Evolutionary conservation across 805 yeast species (phyloP), one percentile per base, ranked within the genome.

Genomic region (Ogataea nonfermentans): DNA sequence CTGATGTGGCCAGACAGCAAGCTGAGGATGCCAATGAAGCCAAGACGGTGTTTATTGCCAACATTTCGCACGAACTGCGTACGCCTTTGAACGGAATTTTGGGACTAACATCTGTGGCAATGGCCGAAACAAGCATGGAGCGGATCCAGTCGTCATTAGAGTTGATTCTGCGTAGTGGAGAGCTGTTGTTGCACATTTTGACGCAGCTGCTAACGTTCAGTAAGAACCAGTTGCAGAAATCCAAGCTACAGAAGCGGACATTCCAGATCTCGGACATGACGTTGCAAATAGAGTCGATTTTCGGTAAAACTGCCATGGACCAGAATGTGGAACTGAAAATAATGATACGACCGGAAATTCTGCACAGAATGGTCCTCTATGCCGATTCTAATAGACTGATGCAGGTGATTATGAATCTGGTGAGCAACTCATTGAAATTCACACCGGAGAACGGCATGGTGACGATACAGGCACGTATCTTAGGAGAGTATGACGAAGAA

Each of bases 61-160:
- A 90, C 51, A 89, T 88, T 12, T 86, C 96, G 0, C 96, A 88
- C 61, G 99, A 93, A 66, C 70, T 93, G 56, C 76, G 98, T 52
- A 93, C 98, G 0, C 99, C 99, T 2, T 68, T 93, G 46, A 93
- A 93, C 61, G 99, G 99, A 58, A 93, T 93, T 29, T 67, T 93
- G 39, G 98, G 98, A 47, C 86, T 91, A 90, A 86, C 97, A 0
- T 84, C 95, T 2, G 84, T 91, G 41, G 90, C 96, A 5, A 79
- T 89, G 85, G 93, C 85, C 14, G 98, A 93, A 58, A 70, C 70
- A 20, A 91, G 86, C 49, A 70, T 71, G 4, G 62, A 68, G 10
- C 78, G 80, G 48, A 79, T 89, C 10, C 83, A 84, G 52, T 81
- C 81, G 34, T 81, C 90, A 12, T 66, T 90, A 51, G 84, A 84